A percentile compares a stretch with the other conserved stretches of the same genome.
Evolutionary conservation across 306 rosid genomes (phyloP).

Genomic region (Cucurbita ficifolia): DNA sequence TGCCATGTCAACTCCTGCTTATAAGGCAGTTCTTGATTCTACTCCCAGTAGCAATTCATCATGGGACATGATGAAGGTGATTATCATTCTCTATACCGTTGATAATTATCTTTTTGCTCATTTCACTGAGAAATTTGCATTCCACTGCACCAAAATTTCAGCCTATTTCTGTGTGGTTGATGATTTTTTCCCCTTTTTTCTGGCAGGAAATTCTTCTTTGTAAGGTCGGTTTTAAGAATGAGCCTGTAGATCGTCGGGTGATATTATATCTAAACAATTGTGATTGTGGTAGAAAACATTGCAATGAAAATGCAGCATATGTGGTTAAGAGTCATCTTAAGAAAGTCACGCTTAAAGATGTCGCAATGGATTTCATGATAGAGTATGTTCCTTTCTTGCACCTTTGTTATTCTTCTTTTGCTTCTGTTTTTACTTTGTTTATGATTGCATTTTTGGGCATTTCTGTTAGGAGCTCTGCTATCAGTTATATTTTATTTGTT

Average conservation of each 20-base stretch:
- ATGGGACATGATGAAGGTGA: conserved; percentile 98
- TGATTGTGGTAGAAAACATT: conserved; percentile 55
- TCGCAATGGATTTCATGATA: conserved; percentile 57
- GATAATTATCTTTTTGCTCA: neutral
- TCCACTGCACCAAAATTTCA: neutral
- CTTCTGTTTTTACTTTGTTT: neutral
- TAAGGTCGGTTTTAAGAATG: conserved; percentile 67
- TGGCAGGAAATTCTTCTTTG: conserved; percentile 75
- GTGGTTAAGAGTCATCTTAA: conserved; percentile 58
- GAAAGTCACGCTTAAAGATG: conserved; percentile 71
- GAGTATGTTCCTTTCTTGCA: conserved; percentile 46
- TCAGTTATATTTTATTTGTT: neutral
- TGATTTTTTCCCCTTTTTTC: neutral
- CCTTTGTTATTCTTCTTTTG: neutral
- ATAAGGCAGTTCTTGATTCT: conserved; percentile 90
- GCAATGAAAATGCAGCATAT: conserved; percentile 75
- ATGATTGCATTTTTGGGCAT: neutral
- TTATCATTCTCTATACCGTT: neutral
- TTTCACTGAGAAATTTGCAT: neutral
- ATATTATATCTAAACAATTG: conserved; percentile 66
- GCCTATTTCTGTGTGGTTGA: neutral
- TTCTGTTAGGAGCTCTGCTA: no score
- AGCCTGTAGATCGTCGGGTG: conserved; percentile 58
- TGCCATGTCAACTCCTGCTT: conserved; percentile 94
- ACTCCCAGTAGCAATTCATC: conserved; percentile 84